Evolutionary conservation across 2,329 filamentous ascomycete genomes (phyloP).

Genomic region (Aschersonia sp.): DNA sequence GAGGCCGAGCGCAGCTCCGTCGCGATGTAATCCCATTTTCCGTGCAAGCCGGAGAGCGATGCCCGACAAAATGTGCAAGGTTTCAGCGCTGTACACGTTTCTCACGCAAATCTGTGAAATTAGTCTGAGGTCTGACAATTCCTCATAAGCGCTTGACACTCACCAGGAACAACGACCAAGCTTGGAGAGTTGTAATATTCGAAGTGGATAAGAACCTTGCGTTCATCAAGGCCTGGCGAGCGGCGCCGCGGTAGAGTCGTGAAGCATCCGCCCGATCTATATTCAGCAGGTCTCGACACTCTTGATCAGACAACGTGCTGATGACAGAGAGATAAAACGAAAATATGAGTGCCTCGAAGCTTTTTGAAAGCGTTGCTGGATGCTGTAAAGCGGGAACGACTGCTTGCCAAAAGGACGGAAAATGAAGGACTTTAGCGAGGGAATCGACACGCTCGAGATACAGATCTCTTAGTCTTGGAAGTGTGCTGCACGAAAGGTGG

Average conservation of each 20-base stretch:
- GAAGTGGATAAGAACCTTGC: conserved; percentile 22
- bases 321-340: conserved; percentile 22
- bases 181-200: conserved; percentile 19
- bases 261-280: conserved; percentile 14
- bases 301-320: conserved; percentile 13
- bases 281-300: conserved; percentile 14
- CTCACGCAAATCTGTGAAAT: conserved; percentile 3
- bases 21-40: conserved; percentile 22
- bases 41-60: conserved; percentile 23
- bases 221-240: conserved; percentile 18
- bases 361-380: conserved; percentile 18
- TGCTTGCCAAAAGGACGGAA: conserved; percentile 14
- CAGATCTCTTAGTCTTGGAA: conserved; percentile 4
- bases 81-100: conserved; percentile 1
- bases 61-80: conserved; percentile 4
- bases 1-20: conserved; percentile 15
- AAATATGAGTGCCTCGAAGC: conserved; percentile 19
- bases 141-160: conserved; percentile 1
- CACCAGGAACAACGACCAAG: conserved; percentile 20
- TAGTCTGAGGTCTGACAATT: too few species aligned
- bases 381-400: conserved; percentile 1
- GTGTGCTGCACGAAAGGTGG: neutral
- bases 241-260: conserved; percentile 12
- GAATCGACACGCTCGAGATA: conserved; percentile 22
- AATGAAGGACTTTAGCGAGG: conserved; percentile 23